These are phyloP conservation scores for Mucor saturninus DNA, from an alignment of 371 early-diverging fungal genomes.

Conservation along the genomic window DNA sequence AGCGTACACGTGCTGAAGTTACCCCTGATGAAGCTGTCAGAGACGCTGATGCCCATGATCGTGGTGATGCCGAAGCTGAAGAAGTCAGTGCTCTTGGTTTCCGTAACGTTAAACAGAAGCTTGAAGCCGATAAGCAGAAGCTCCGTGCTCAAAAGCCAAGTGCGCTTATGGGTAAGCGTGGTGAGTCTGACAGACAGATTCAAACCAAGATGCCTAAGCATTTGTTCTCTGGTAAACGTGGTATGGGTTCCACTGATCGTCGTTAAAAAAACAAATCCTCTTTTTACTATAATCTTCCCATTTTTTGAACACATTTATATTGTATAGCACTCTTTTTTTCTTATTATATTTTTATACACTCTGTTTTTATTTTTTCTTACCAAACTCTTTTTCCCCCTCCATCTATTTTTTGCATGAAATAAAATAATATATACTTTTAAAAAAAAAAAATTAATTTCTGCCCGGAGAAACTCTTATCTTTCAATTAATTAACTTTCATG, in stretches of 20 bases:
- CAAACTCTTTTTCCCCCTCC: background rate
- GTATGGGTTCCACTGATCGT: slow-evolving; percentile 79
- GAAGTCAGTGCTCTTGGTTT: slow-evolving; percentile 81
- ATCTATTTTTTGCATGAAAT: slow-evolving; percentile 10
- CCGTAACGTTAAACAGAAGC: slow-evolving; percentile 72
- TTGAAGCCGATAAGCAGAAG: slow-evolving; percentile 77
- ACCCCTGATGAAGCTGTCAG: slow-evolving; percentile 65
- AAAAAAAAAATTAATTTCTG: background rate
- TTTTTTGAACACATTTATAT: background rate
- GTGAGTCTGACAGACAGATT: slow-evolving; percentile 93
- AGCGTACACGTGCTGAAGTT: slow-evolving; percentile 77
- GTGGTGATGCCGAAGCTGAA: slow-evolving; percentile 50
- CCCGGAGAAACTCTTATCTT: background rate
- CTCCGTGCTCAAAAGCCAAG: slow-evolving; percentile 70
- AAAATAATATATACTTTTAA: background rate
- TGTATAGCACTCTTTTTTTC: background rate
- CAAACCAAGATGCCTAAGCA: slow-evolving; percentile 95
- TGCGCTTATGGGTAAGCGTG: slow-evolving; percentile 76
- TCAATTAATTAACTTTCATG: background rate
- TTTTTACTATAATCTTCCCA: background rate
- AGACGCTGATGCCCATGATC: slow-evolving; percentile 57
- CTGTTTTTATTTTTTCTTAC: background rate
- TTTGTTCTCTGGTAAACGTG: slow-evolving; percentile 93
- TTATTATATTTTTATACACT: slow-evolving; percentile 1
- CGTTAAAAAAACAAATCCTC: slow-evolving; percentile 58